Evolutionary conservation across 2,329 filamentous ascomycete species (phyloP).

Genomic region (Curvularia eragrostidis): DNA sequence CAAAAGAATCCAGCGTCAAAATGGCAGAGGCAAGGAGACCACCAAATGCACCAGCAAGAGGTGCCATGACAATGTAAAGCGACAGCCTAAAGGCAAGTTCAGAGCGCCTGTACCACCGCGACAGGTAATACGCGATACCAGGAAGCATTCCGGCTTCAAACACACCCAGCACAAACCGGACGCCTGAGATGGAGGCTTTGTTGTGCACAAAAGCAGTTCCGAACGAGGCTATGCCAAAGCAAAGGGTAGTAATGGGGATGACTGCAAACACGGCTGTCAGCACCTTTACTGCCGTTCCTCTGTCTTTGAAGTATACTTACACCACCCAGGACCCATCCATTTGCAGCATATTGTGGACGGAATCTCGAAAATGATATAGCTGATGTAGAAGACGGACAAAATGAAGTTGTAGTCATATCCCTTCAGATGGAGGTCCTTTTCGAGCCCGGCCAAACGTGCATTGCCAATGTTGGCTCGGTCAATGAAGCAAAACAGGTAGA

Average conservation of each 20-base stretch:
- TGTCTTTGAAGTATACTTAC: neutral
- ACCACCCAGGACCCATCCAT: conserved; percentile 74
- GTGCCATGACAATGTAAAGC: conserved; percentile 74
- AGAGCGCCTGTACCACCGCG: conserved; percentile 72
- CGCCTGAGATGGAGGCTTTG: conserved; percentile 61
- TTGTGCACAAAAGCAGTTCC: conserved; percentile 70
- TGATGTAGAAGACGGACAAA: conserved; percentile 73
- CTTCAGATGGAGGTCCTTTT: conserved; percentile 64
- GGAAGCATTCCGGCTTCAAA: conserved; percentile 79
- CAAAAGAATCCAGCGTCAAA: conserved; percentile 66
- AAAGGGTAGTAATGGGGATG: conserved; percentile 66
- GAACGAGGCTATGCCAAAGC: conserved; percentile 69
- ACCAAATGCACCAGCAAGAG: conserved; percentile 74
- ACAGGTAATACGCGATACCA: conserved; percentile 76
- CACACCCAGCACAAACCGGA: conserved; percentile 69
- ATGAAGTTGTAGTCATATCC: conserved; percentile 74
- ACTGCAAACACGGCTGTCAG: conserved; percentile 33
- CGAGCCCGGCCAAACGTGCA: conserved; percentile 69
- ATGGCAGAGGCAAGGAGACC: conserved; percentile 69
- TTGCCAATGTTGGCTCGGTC: conserved; percentile 80
- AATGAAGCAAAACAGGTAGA: conserved; percentile 78
- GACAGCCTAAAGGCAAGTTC: conserved; percentile 72
- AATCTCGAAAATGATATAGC: conserved; percentile 68
- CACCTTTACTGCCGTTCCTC: neutral
- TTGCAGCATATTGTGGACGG: conserved; percentile 74